Conservation (phyloP, 2,329 filamentous ascomycete species). For the Didymella keratinophila region DNA sequence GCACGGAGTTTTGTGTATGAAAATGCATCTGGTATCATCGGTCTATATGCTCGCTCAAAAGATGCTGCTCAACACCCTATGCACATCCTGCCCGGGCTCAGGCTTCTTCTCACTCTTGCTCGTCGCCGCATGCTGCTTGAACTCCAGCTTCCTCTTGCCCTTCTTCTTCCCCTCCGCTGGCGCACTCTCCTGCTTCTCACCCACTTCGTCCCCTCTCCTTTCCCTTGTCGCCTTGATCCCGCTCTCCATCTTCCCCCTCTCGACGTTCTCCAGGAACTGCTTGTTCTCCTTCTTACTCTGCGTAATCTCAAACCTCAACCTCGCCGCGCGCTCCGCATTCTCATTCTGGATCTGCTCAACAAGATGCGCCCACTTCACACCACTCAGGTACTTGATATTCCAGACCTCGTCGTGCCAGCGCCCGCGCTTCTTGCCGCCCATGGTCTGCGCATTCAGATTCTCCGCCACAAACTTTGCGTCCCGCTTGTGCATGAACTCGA, state of each 20-base stretch:
- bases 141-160: conserved; percentile 57
- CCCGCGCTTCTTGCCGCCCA: conserved; percentile 83
- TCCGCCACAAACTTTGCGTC: conserved; percentile 81
- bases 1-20: not conserved
- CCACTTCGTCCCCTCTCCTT: conserved; percentile 55
- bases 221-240: conserved; percentile 65
- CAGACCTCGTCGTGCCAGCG: conserved; percentile 89
- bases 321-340: conserved; percentile 78
- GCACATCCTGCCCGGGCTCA: conserved; percentile 42
- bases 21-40: conserved; percentile 16
- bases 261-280: conserved; percentile 79
- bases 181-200: conserved; percentile 24
- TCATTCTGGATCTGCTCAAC: conserved; percentile 83
- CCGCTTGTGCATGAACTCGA: conserved; percentile 79
- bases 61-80: conserved; percentile 49
- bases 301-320: conserved; percentile 79
- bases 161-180: conserved; percentile 25
- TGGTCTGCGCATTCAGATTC: conserved; percentile 76
- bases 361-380: conserved; percentile 78
- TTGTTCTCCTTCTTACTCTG: conserved; percentile 81
- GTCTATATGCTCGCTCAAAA: conserved; percentile 31
- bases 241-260: conserved; percentile 78
- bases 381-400: conserved; percentile 81
- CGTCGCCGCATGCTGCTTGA: conserved; percentile 70
- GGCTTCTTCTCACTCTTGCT: conserved; percentile 45